Percentiles rank a stretch among this genome's conserved stretches.
phyloP scores from a whole-genome alignment of 2,329 filamentous ascomycete species.

The Neofusicoccum umdonicola region DNA sequence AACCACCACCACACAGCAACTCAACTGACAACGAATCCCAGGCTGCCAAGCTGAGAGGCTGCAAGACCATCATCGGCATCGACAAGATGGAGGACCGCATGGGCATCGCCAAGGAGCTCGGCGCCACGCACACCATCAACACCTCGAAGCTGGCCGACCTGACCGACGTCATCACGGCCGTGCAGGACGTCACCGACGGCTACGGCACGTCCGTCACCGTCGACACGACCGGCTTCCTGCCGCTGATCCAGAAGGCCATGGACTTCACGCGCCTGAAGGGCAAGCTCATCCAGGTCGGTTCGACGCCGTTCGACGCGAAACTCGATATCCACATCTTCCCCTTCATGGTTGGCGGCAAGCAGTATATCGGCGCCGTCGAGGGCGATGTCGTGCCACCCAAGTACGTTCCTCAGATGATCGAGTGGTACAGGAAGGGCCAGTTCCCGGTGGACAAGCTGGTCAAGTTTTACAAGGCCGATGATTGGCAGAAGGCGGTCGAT shows the following conservation, averaged over 20 bases:
- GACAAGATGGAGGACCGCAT: conserved; percentile 35
- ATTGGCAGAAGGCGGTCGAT: conserved; percentile 41
- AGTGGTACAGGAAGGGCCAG: conserved; percentile 48
- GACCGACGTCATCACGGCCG: conserved; percentile 28
- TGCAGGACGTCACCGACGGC: conserved; percentile 31
- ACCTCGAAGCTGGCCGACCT: conserved; percentile 24
- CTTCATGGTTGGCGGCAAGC: conserved; percentile 50
- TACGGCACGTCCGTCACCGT: conserved; percentile 45
- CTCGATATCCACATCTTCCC: conserved; percentile 43
- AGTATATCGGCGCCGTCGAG: conserved; percentile 48
- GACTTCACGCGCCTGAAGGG: conserved; percentile 46
- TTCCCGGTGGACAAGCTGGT: conserved; percentile 49
- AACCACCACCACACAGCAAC: not conserved
- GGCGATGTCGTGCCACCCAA: conserved; percentile 41
- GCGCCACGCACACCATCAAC: conserved; percentile 40
- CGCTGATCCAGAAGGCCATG: conserved; percentile 42
- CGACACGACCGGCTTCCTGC: conserved; percentile 48
- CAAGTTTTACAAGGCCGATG: conserved; percentile 43
- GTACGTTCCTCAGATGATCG: conserved; percentile 49
- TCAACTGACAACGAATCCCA: conserved; percentile 10
- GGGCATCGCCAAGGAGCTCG: conserved; percentile 36
- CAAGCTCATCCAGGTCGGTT: conserved; percentile 51
- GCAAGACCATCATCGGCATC: conserved; percentile 37
- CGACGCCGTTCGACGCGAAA: conserved; percentile 39
- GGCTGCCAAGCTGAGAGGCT: conserved; percentile 45